A percentile compares a stretch with the other conserved stretches of the same genome.
These are phyloP conservation scores for Microdochium paspali DNA, from an alignment of 2,329 filamentous ascomycete genomes.

Conservation along the genomic window DNA sequence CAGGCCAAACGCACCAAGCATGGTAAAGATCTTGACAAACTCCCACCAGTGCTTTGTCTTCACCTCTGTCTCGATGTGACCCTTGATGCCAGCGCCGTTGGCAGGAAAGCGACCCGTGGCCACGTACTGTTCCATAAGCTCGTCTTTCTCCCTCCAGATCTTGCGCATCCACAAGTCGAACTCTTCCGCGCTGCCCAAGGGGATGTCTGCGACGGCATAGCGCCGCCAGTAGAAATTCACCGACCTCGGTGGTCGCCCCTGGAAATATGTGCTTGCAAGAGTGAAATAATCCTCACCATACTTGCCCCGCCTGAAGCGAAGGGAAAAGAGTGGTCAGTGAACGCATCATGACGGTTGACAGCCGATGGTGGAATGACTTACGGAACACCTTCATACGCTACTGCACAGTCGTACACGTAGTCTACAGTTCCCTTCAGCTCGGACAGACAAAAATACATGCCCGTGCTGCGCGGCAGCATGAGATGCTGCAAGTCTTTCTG, in stretches of 20 bases:
- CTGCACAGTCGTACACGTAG: slow-evolving; percentile 86
- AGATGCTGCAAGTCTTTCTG: slow-evolving; percentile 64
- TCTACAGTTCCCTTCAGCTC: slow-evolving; percentile 67
- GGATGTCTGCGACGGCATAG: slow-evolving; percentile 72
- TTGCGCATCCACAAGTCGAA: slow-evolving; percentile 82
- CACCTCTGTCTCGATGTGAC: slow-evolving; percentile 49
- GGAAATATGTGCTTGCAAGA: slow-evolving; percentile 76
- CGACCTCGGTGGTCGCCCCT: slow-evolving; percentile 82
- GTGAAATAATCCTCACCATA: slow-evolving; percentile 91
- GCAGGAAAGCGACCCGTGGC: slow-evolving; percentile 72
- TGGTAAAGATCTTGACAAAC: slow-evolving; percentile 42
- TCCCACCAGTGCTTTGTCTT: slow-evolving; percentile 44
- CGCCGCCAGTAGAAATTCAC: slow-evolving; percentile 96
- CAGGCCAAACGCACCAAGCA: slow-evolving; percentile 34
- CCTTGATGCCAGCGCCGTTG: slow-evolving; percentile 38
- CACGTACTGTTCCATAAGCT: slow-evolving; percentile 74
- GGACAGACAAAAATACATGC: slow-evolving; percentile 68
- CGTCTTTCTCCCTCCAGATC: slow-evolving; percentile 89
- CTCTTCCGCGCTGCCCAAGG: slow-evolving; percentile 59
- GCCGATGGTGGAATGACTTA: no score
- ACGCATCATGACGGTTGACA: background rate
- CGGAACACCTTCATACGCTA: slow-evolving; percentile 91
- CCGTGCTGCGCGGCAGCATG: slow-evolving; percentile 71
- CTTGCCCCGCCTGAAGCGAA: slow-evolving; percentile 53
- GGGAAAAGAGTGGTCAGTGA: slow-evolving; percentile 3